Evolutionary conservation across 257 asterid species (phyloP).

Genomic region (Craterostigma plantagineum): DNA sequence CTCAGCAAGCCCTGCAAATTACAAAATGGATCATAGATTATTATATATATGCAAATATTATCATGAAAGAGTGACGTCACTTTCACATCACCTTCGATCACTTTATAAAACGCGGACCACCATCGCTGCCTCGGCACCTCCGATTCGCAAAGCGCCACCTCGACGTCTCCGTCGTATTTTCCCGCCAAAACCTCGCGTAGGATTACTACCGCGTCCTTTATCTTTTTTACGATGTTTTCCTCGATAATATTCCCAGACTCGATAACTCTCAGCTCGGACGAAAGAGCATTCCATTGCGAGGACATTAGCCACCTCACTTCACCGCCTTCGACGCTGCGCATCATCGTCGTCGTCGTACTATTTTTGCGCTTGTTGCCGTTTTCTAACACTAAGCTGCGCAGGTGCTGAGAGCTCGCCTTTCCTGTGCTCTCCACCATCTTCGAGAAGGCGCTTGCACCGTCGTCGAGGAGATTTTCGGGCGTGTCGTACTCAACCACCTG

Average conservation of each 20-base stretch:
- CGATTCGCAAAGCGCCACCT: too few relatives aligned
- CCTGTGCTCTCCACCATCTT: conserved; percentile 78
- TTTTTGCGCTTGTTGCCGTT: conserved; percentile 1
- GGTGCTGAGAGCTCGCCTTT: conserved; percentile 55
- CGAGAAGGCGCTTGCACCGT: conserved; percentile 40
- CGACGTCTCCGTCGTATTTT: conserved; percentile 43
- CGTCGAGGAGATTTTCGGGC: conserved; percentile 36
- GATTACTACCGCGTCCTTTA: conserved; percentile 36
- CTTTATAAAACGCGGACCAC: conserved; percentile 57
- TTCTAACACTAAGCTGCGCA: conserved; percentile 35
- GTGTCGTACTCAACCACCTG: conserved; percentile 45
- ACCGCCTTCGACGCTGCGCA: too few relatives aligned
- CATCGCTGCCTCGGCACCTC: conserved; percentile 24
- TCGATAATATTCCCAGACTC: too few relatives aligned
- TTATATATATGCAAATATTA: too few relatives aligned
- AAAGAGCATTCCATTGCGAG: too few relatives aligned
- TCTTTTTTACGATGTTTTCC: conserved; percentile 25
- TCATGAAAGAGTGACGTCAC: too few relatives aligned
- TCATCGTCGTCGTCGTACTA: too few relatives aligned
- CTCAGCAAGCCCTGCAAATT: conserved; percentile 35
- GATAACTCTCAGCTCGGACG: too few relatives aligned
- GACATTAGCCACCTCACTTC: too few relatives aligned
- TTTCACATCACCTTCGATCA: conserved; percentile 34
- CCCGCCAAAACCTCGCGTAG: conserved; percentile 45
- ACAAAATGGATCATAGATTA: conserved; percentile 8